Evolutionary conservation across 2,329 filamentous ascomycete species (phyloP).

Genomic region (Hypoxylon rubiginosum): DNA sequence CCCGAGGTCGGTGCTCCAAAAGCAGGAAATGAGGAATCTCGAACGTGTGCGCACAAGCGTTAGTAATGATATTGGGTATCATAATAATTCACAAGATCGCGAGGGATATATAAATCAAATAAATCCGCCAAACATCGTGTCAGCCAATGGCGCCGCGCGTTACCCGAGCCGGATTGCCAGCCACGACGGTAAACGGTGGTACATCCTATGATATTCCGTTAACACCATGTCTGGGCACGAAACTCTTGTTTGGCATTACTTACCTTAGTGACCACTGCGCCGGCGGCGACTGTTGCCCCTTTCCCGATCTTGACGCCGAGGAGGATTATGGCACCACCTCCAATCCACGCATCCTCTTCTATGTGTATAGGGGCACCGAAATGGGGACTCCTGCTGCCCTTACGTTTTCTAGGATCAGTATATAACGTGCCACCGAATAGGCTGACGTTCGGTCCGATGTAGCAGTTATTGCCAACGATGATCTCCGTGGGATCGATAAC

Average conservation of each 20-base stretch:
- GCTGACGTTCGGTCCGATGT: conserved; percentile 87
- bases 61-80: conserved; percentile 25
- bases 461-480: conserved; percentile 81
- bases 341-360: conserved; percentile 88
- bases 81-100: conserved; percentile 17
- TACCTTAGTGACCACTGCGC: conserved; percentile 85
- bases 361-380: conserved; percentile 80
- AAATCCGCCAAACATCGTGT: conserved; percentile 17
- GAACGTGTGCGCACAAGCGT: background rate
- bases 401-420: conserved; percentile 78
- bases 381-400: conserved; percentile 80
- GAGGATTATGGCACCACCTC: conserved; percentile 81
- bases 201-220: conserved; percentile 64
- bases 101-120: conserved; percentile 11
- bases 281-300: conserved; percentile 84
- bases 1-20: background rate
- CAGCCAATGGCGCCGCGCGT: conserved; percentile 55
- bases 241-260: conserved; percentile 37
- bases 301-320: conserved; percentile 84
- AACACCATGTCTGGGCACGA: conserved; percentile 27
- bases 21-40: background rate
- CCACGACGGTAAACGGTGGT: conserved; percentile 75
- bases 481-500: conserved; percentile 90
- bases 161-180: conserved; percentile 77
- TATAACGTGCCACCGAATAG: conserved; percentile 83